These are phyloP conservation scores for Leishmania aethiopica DNA, from an alignment of 208 protist species.

Conservation along the genomic window DNA sequence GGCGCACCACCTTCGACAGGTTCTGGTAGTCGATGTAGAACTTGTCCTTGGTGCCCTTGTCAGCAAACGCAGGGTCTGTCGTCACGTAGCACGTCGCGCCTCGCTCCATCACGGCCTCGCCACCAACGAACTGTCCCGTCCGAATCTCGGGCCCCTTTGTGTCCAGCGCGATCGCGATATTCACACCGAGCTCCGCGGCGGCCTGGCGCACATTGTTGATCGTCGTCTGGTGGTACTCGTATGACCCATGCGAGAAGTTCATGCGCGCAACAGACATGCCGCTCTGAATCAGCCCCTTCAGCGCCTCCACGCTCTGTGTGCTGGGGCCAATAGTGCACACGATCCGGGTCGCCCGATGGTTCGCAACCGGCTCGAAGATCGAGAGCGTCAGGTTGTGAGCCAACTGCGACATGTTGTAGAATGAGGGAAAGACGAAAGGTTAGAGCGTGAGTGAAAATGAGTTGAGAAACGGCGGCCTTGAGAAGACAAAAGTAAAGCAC, in stretches of 20 bases:
- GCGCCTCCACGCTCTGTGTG: slow-evolving; percentile 93
- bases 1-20: slow-evolving; percentile 77
- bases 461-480: neutral
- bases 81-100: slow-evolving; percentile 89
- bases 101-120: slow-evolving; percentile 62
- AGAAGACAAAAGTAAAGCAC: neutral
- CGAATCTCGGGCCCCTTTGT: slow-evolving; percentile 98
- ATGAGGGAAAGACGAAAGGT: neutral
- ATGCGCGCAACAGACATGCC: slow-evolving; percentile 97
- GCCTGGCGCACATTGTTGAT: slow-evolving; percentile 95
- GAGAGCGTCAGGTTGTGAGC: slow-evolving; percentile 88
- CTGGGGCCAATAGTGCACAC: slow-evolving; percentile 97
- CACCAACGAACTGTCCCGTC: slow-evolving; percentile 90
- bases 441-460: neutral
- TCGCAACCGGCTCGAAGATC: slow-evolving; percentile 86
- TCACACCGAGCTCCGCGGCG: slow-evolving; percentile 82
- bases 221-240: slow-evolving; percentile 96
- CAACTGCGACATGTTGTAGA: slow-evolving; percentile 76
- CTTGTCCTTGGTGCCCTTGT: slow-evolving; percentile 77
- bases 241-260: slow-evolving; percentile 98
- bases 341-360: slow-evolving; percentile 91
- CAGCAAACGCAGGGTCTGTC: slow-evolving; percentile 84
- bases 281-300: slow-evolving; percentile 93
- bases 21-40: slow-evolving; percentile 95
- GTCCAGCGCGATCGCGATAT: slow-evolving; percentile 96